These are phyloP conservation scores for Fusarium xylarioides DNA, from an alignment of 2,329 filamentous ascomycete species.

Conservation along the genomic window DNA sequence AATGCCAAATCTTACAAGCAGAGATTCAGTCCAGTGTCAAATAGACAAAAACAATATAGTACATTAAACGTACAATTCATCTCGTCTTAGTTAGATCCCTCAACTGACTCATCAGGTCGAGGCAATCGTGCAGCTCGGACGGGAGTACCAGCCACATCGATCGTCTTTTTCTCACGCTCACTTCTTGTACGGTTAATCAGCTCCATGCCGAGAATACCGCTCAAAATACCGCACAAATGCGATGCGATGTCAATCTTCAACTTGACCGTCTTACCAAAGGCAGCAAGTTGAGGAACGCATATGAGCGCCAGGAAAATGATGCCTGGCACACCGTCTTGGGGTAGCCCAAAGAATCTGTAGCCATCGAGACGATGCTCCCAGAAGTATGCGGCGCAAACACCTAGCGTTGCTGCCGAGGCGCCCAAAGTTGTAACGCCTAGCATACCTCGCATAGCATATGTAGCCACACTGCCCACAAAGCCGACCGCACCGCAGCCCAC, in stretches of 20 bases:
- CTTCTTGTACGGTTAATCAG: constrained; percentile 39
- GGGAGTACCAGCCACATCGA: constrained; percentile 11
- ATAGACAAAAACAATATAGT: constrained; percentile 19
- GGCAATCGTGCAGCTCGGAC: not conserved
- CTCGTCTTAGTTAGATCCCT: constrained; percentile 1
- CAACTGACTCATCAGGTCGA: not conserved
- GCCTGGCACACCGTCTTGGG: constrained; percentile 65
- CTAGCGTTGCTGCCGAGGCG: constrained; percentile 72
- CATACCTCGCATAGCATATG: constrained; percentile 57
- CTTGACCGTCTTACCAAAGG: constrained; percentile 53
- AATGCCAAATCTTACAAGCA: not conserved
- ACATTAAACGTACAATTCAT: constrained; percentile 16
- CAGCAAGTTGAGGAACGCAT: constrained; percentile 60
- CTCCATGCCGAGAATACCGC: constrained; percentile 56
- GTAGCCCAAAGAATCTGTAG: constrained; percentile 66
- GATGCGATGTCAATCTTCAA: constrained; percentile 61
- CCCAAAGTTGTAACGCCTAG: constrained; percentile 66
- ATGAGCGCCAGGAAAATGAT: constrained; percentile 63
- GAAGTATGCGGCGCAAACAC: constrained; percentile 69
- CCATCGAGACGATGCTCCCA: constrained; percentile 65
- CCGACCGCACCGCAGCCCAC: constrained; percentile 66
- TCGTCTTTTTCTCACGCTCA: constrained; percentile 27
- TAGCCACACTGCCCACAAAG: constrained; percentile 65
- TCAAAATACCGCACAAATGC: constrained; percentile 61
- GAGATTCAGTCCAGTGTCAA: constrained; percentile 23